These are phyloP conservation scores for Exophiala phaeomuriformis DNA, from an alignment of 2,329 filamentous ascomycete species.

Conservation along the genomic window DNA sequence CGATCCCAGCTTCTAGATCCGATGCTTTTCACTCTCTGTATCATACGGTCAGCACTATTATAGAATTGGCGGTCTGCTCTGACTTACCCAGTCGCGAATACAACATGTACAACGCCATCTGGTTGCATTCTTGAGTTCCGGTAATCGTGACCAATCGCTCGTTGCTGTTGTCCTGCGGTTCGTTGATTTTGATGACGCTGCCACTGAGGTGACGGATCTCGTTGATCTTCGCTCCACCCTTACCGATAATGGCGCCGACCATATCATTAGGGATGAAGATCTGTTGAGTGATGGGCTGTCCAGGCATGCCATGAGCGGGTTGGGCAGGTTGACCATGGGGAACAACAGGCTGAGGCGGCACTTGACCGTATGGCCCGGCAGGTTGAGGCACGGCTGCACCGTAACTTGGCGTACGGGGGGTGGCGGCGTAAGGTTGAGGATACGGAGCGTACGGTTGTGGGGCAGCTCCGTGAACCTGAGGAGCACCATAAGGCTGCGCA, in stretches of 20 bases:
- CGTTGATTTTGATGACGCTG: constrained; percentile 99
- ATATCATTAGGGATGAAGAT: constrained; percentile 99
- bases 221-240: constrained; percentile 98
- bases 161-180: constrained; percentile 97
- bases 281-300: constrained; percentile 87
- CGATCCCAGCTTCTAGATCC: constrained; percentile 29
- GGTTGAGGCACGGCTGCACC: constrained; percentile 73
- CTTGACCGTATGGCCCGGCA: constrained; percentile 53
- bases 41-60: constrained; percentile 9
- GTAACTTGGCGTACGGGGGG: constrained; percentile 66
- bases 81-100: constrained; percentile 86
- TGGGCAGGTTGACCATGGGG: constrained; percentile 62
- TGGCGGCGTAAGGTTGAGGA: constrained; percentile 69
- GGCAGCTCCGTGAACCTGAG: constrained; percentile 64
- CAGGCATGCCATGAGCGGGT: constrained; percentile 60
- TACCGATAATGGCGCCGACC: constrained; percentile 98
- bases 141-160: constrained; percentile 96
- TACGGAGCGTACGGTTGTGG: constrained; percentile 36
- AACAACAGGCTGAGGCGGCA: constrained; percentile 50
- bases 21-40: constrained; percentile 69
- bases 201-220: constrained; percentile 95
- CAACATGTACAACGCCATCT: constrained; percentile 99
- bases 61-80: constrained; percentile 15
- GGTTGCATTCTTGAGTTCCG: constrained; percentile 95
- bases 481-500: constrained; percentile 53